A percentile compares a stretch with the other conserved stretches of the same genome.
Evolutionary conservation across 495 filamentous ascomycete genomes (phyloP).

Genomic region (Podospora pseudocomata): DNA sequence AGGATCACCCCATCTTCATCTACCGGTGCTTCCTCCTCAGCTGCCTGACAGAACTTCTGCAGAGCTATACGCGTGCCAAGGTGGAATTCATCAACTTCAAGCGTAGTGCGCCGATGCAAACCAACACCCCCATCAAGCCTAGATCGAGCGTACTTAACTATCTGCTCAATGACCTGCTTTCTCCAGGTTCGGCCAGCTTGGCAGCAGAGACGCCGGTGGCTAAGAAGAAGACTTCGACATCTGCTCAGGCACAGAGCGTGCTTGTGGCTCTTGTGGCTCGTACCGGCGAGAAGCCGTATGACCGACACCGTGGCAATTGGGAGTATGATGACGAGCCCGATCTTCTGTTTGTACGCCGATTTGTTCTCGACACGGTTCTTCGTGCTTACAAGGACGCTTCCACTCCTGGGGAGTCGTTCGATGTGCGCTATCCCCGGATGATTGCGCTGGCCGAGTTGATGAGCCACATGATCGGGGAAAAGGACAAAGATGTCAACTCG

Average conservation of each 20-base stretch:
- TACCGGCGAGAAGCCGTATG: slow-evolving; percentile 70
- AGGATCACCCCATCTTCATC: slow-evolving; percentile 92
- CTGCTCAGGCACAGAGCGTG: slow-evolving; percentile 76
- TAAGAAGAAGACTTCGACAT: slow-evolving; percentile 81
- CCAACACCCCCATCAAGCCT: slow-evolving; percentile 87
- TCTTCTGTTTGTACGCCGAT: slow-evolving; percentile 85
- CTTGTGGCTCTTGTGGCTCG: slow-evolving; percentile 83
- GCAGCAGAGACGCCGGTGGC: slow-evolving; percentile 68
- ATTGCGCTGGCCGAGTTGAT: slow-evolving; percentile 86
- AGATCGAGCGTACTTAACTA: slow-evolving; percentile 92
- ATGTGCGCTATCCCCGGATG: slow-evolving; percentile 81
- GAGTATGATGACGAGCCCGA: slow-evolving; percentile 80
- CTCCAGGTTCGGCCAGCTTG: slow-evolving; percentile 63
- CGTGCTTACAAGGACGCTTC: slow-evolving; percentile 90
- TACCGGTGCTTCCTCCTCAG: slow-evolving; percentile 95
- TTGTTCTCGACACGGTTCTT: slow-evolving; percentile 88
- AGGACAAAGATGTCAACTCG: slow-evolving; percentile 51
- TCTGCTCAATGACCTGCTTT: slow-evolving; percentile 79
- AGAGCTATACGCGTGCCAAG: slow-evolving; percentile 90
- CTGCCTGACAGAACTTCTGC: slow-evolving; percentile 88
- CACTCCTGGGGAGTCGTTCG: slow-evolving; percentile 71
- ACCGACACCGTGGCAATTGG: slow-evolving; percentile 45
- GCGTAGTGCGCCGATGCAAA: slow-evolving; percentile 70
- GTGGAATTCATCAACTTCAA: slow-evolving; percentile 99
- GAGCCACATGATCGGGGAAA: slow-evolving; percentile 81